Base-by-base conservation (phyloP, 805 yeast genomes). In the Cyberlindnera meyerae region DNA sequence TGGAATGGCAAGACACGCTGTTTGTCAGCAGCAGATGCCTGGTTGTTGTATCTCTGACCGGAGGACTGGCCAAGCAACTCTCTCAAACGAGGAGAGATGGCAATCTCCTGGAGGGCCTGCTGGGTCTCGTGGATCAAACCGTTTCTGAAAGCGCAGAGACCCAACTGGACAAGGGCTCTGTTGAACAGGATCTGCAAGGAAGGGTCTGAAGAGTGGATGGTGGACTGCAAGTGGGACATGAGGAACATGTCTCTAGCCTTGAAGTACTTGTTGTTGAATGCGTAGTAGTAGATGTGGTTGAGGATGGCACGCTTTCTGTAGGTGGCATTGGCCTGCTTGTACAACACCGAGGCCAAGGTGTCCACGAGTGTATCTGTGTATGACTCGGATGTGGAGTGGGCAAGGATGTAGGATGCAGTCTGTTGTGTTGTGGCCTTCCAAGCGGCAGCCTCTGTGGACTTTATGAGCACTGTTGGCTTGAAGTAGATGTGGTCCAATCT, bases 1-100 rank as follows among this genome's bases (percentile, higher is more conserved):
- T 93, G 98, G 82, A 83, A 93, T 41, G 99, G 99, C 59, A 93
- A 71, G 60, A 88, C 75, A 59, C 89, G 79, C 64, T 81, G 90
- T 54, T 71, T 77, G 56, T 83, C 95, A 43, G 72, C 75, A 31
- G 71, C 63, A 18, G 77, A 59, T 13, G 71, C 68, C 44, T 58
- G 61, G 52, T 72, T 75, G 37, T 74, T 69, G 59, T 73, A 79
- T 63, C 88, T 82, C 59, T 82, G 81, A 29, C 22, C 22, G 7
- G 66, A 58, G 36, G 95, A 94, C 70, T 90, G 98, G 42, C 97
- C 97, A 45, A 93, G 74, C 42, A 93, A 74, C 66, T 93, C 98
- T 70, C 85, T 88, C 54, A 84, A 78, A 55, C 94, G 79, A 47
- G 79, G 78, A 28, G 94, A 79, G 38, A 87, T 81, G 45, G 90